A percentile compares a stretch with the other conserved stretches of the same genome.
Conservation (phyloP, 768 basidiomycete species). For the Hortiboletus campestris region DNA sequence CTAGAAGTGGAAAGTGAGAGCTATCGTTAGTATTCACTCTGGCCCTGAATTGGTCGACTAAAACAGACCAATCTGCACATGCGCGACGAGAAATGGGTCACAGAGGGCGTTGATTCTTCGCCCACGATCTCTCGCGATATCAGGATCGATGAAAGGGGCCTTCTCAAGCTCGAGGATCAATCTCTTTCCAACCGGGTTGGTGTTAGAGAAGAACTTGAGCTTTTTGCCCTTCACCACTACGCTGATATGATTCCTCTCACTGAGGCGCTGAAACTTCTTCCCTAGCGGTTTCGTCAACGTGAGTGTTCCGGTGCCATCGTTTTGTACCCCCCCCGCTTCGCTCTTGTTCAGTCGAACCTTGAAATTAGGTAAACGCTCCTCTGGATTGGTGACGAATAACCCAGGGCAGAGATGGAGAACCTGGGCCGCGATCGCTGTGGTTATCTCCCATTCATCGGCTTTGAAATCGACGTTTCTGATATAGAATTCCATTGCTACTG, state of each 20-base stretch:
- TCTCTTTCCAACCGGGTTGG: constrained; percentile 1
- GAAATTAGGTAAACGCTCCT: constrained; percentile 53
- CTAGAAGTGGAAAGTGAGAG: constrained; percentile 10
- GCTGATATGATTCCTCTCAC: constrained; percentile 35
- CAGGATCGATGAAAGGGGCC: constrained; percentile 54
- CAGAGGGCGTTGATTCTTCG: constrained; percentile 43
- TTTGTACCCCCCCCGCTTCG: constrained; percentile 51
- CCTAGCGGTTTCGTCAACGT: constrained; percentile 35
- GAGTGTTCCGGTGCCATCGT: constrained; percentile 50
- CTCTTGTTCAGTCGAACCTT: constrained; percentile 52
- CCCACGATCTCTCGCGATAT: constrained; percentile 49
- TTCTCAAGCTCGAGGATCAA: constrained; percentile 45
- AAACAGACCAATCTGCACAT: constrained; percentile 64
- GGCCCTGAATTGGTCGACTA: constrained; percentile 1
- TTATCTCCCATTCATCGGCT: constrained; percentile 55
- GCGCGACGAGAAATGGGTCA: constrained; percentile 51
- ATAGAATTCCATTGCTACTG: constrained; percentile 37
- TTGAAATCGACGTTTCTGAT: constrained; percentile 34
- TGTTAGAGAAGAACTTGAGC: constrained; percentile 30
- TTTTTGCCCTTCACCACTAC: constrained; percentile 43
- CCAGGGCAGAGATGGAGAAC: constrained; percentile 49
- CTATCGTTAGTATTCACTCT: background rate
- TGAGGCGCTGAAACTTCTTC: constrained; percentile 45
- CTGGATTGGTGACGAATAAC: constrained; percentile 21
- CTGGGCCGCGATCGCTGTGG: constrained; percentile 45